Base-by-base conservation (phyloP, 2,329 filamentous ascomycete genomes). In the Ophiocordyceps unilateralis region DNA sequence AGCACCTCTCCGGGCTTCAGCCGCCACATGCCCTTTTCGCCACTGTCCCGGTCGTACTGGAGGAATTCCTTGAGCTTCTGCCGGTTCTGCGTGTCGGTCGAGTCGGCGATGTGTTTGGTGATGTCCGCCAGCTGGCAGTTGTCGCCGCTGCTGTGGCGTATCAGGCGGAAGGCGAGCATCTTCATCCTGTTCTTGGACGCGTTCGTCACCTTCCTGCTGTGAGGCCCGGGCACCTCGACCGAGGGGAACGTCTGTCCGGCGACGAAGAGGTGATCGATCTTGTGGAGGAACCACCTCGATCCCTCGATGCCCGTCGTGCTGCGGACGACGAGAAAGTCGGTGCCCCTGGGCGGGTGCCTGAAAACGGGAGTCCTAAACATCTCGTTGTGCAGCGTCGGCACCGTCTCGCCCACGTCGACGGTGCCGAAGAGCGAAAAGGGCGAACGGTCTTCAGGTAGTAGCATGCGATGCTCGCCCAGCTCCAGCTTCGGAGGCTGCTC, bases 41-140 rank as follows among this genome's bases (percentile, higher is more conserved):
- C 54, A 37, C 59, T 63, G 17, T 87, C 82, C 55, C 93, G 88
- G 54, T 91, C 82, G 56, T 95, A 96, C 41, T 78, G 73, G 51
- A 98, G 78, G 58, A 98, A 96, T 53, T 98, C 91, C 55, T 95
- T 91, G 64, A 98, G 80, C 61, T 96, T 95, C 55, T 93, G 88
- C 28, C 91, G 77, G 52, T 95, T 96, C 56, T 96, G 89, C 44
- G 91, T 87, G 56, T 96, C 89, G 19, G 85, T 91, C 6, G 87
- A 91, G 34, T 91, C 89, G 8, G 86, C 84, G 47, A 96, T 85
- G 58, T 98, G 91, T 39, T 78, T 83, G 3, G 88, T 95, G 32
- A 98, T 83, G 53, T 89, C 84, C n/a, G 76, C 76, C 15, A 93
- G 75, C 20, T 79, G 79, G 21, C 87, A 73, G 39, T 77, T 72